These are phyloP conservation scores for Vigna unguiculata DNA, from an alignment of 306 rosid species.

Conservation along the genomic window DNA sequence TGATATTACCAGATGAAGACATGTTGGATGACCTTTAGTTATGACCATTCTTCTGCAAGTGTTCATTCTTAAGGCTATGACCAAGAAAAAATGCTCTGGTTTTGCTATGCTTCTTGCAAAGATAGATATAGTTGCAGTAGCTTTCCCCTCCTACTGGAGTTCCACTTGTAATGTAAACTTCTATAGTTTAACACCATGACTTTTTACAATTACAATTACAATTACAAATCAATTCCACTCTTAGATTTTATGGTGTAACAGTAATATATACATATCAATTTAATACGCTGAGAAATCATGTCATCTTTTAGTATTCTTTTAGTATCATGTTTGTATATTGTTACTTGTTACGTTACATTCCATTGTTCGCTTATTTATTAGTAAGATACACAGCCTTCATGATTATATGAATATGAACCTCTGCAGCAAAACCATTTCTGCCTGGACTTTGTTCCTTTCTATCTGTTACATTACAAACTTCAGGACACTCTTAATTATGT, in stretches of 20 bases:
- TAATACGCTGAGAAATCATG: constrained; percentile 21
- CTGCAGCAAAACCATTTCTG: too few species aligned
- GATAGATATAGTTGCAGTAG: too few species aligned
- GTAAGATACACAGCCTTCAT: too few species aligned
- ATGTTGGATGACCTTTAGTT: constrained; percentile 63
- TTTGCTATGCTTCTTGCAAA: neutral
- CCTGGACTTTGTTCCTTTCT: too few species aligned
- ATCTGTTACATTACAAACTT: too few species aligned
- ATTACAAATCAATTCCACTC: constrained; percentile 19
- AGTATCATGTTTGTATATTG: too few species aligned
- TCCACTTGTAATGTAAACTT: constrained; percentile 34
- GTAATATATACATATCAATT: neutral
- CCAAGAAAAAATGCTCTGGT: constrained; percentile 5
- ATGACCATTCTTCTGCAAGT: neutral
- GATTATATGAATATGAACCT: too few species aligned
- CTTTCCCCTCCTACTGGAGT: constrained; percentile 16
- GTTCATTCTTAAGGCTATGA: constrained; percentile 5
- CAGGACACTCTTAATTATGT: too few species aligned
- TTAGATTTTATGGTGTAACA: constrained; percentile 15
- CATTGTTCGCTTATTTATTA: too few species aligned
- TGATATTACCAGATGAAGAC: constrained; percentile 75
- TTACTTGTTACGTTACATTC: too few species aligned
- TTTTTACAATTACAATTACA: constrained; percentile 18
- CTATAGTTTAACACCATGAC: constrained; percentile 28
- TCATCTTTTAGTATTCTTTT: neutral